Base-by-base conservation (phyloP, 2,329 filamentous ascomycete species). In the Pyrenophora graminea region DNA sequence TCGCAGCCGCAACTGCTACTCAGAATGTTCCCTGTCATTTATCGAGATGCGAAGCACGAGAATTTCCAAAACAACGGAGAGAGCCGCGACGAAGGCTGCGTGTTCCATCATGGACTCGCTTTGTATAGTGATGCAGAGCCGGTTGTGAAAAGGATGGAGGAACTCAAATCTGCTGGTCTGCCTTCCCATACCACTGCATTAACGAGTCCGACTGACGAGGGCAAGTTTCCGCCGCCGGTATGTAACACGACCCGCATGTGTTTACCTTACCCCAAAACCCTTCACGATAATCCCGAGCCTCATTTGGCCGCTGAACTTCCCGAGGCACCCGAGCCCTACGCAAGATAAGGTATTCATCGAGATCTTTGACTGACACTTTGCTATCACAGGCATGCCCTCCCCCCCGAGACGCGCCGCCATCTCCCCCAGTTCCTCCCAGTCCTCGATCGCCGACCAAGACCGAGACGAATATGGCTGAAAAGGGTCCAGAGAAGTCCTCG, bases 1-100 rank as follows among this genome's bases (percentile, higher is more conserved):
- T 70, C 65, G 13, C 51, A 65, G 17, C 74, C 76, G 9, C 74
- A 76, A 59, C 72, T 81, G 7, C 67, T 83, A 18, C 67, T 83
- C 8, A 75, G 79, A 19, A 72, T 80, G 3, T 80, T 82, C 66
- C 81, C 81, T 2, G 76, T 79, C 41, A 79, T 83, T 36, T 71
- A 74, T 39, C 77, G 80, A n/a, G 80, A 83, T 62, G 70, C 77
- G 12, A 77, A 77, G 12, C 79, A 81, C 49, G 70, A 71, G 42
- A 66, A 64, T 46, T 78, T 80, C 62, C 65, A 67, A 18, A 47
- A 59, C 6, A 73, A 76, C 3, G 72, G 74, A 31, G 78, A 79
- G 38, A 63, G 60, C 42, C 68, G 70, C 34, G 78, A 80, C 49
- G 73, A 75, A 42, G 76, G 75, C 8, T 80, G 76, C 59, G 68